Percentiles rank a stretch among this genome's conserved stretches.
Conservation (phyloP, 2,329 filamentous ascomycete species). For the Xylaria sp. region DNA sequence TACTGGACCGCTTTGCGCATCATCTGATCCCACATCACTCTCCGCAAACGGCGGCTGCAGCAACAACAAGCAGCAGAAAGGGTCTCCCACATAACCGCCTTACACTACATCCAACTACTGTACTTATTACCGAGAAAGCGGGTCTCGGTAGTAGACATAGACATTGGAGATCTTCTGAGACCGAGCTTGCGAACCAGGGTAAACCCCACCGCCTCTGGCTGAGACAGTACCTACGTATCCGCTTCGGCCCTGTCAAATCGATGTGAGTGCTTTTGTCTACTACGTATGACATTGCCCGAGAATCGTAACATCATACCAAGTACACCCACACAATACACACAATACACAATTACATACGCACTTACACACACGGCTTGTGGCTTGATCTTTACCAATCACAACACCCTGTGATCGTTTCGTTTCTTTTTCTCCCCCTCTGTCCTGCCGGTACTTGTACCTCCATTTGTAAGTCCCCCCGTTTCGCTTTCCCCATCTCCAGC, state of each 20-base stretch:
- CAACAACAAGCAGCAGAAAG: neutral
- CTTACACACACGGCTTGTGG: conserved; percentile 8
- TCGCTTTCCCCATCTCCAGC: conserved; percentile 25
- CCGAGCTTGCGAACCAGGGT: conserved; percentile 21
- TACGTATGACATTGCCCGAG: neutral
- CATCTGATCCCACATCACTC: conserved; percentile 27
- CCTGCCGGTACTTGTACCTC: conserved; percentile 33
- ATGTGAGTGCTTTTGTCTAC: neutral
- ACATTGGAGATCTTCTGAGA: conserved; percentile 31
- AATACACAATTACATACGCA: neutral
- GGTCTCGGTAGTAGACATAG: conserved; percentile 20
- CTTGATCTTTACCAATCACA: conserved; percentile 7
- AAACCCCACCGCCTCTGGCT: neutral
- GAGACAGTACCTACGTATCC: too few species aligned
- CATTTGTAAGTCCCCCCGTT: conserved; percentile 27
- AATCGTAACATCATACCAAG: neutral
- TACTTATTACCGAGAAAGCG: conserved; percentile 24
- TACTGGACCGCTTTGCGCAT: conserved; percentile 18
- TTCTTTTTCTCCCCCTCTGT: neutral
- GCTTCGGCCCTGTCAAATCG: too few species aligned
- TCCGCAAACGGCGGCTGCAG: conserved; percentile 36
- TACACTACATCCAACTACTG: too few species aligned
- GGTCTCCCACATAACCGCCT: conserved; percentile 2
- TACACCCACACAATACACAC: neutral
- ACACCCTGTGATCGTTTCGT: conserved; percentile 22